Evolutionary conservation across 495 filamentous ascomycete genomes (phyloP).

Genomic region (Penicillium bovifimosum): DNA sequence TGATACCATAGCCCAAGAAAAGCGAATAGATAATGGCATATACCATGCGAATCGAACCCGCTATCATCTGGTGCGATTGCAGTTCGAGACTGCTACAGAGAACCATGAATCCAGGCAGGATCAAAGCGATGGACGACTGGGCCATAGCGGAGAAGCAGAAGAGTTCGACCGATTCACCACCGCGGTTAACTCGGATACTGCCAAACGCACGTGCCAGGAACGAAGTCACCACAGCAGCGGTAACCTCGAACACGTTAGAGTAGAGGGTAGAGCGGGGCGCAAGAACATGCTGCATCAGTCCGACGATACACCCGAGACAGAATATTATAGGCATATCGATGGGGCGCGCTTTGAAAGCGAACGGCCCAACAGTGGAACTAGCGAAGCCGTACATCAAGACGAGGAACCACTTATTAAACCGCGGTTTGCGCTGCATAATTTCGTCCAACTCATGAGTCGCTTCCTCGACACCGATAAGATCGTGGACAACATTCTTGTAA

Average conservation of each 20-base stretch:
- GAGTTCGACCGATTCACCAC: conserved; percentile 50
- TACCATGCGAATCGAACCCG: conserved; percentile 90
- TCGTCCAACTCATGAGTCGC: conserved; percentile 65
- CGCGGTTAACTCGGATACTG: conserved; percentile 48
- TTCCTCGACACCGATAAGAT: conserved; percentile 78
- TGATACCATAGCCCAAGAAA: conserved; percentile 92
- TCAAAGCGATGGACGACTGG: conserved; percentile 85
- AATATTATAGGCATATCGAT: conserved; percentile 89
- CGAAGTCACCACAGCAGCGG: conserved; percentile 76
- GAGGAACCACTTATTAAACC: conserved; percentile 66
- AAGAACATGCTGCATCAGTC: conserved; percentile 74
- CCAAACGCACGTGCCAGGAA: conserved; percentile 85
- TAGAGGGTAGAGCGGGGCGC: conserved; percentile 71
- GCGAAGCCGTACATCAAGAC: conserved; percentile 79
- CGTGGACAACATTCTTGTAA: conserved; percentile 91
- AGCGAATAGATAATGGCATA: conserved; percentile 93
- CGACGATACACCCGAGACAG: conserved; percentile 74
- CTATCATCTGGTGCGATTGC: conserved; percentile 80
- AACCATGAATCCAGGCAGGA: conserved; percentile 84
- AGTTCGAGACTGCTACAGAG: conserved; percentile 80
- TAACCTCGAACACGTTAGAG: conserved; percentile 87
- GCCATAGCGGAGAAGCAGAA: conserved; percentile 94
- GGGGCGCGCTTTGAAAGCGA: conserved; percentile 77
- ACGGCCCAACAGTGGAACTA: conserved; percentile 71
- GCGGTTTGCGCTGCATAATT: conserved; percentile 58